phyloP scores from a whole-genome alignment of 1,284 basidiomycete species.

The Ustilago lituana region DNA sequence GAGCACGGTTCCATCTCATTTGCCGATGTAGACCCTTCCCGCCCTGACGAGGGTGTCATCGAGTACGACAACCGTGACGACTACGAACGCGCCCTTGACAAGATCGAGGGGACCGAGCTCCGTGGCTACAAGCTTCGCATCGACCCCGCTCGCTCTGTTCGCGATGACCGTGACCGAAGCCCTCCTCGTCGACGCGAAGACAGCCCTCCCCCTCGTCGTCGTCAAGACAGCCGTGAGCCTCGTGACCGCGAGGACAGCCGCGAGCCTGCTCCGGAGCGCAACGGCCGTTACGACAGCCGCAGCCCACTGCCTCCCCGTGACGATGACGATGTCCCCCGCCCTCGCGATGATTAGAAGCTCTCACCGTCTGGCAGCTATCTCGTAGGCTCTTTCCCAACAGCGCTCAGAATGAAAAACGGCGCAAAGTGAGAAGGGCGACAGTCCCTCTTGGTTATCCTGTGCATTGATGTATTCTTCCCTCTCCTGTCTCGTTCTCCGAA shows the following conservation, averaged over 20 bases:
- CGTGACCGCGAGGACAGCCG: conserved; percentile 50
- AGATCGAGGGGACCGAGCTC: conserved; percentile 65
- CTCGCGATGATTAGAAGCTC: conserved; percentile 32
- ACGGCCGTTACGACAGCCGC: conserved; percentile 53
- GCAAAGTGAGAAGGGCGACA: not conserved
- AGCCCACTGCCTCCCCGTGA: conserved; percentile 53
- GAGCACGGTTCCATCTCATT: conserved; percentile 75
- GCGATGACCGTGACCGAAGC: conserved; percentile 58
- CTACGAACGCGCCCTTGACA: conserved; percentile 62
- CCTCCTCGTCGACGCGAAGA: conserved; percentile 50
- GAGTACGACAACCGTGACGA: conserved; percentile 66
- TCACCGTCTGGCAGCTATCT: too few species aligned
- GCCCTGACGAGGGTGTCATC: conserved; percentile 64
- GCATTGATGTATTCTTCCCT: conserved; percentile 16
- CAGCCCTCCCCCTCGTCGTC: conserved; percentile 43
- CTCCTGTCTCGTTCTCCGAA: conserved; percentile 10
- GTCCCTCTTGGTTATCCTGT: not conserved
- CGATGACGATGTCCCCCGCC: conserved; percentile 48
- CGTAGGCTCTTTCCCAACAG: too few species aligned
- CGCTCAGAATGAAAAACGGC: too few species aligned
- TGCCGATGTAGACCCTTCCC: conserved; percentile 62
- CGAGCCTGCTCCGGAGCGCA: conserved; percentile 46
- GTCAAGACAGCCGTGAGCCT: conserved; percentile 36
- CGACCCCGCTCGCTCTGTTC: conserved; percentile 54
- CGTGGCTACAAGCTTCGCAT: conserved; percentile 63